Evolutionary conservation across 148 eudicot genomes (phyloP).

Genomic region (Simmondsia chinensis): DNA sequence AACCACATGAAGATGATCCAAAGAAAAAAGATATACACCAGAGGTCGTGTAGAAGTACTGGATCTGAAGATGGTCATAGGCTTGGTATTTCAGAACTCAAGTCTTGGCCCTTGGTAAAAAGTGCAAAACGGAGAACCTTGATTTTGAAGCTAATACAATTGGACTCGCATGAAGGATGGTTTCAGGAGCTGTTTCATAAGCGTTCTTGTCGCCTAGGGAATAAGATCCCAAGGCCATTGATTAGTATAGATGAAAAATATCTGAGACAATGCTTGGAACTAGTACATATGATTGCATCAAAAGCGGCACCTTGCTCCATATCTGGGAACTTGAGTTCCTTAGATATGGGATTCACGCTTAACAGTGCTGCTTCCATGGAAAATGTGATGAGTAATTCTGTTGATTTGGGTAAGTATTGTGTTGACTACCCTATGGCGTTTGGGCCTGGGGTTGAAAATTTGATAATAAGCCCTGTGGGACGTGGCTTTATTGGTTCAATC

Average conservation of each 20-base stretch:
- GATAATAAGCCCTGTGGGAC: constrained; percentile 13
- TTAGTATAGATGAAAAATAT: constrained; percentile 20
- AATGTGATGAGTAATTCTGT: constrained; percentile 1
- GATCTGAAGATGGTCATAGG: neutral
- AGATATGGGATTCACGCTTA: constrained; percentile 6
- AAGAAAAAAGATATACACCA: neutral
- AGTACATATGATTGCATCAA: constrained; percentile 11
- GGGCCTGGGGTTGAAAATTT: constrained; percentile 15
- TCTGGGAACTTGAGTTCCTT: constrained; percentile 9
- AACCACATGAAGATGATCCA: constrained; percentile 9
- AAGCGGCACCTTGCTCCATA: constrained; percentile 12
- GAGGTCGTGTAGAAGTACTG: neutral
- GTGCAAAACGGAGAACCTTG: constrained; percentile 14
- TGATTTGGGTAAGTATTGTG: constrained; percentile 7
- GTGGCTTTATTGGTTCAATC: constrained; percentile 37
- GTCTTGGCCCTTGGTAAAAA: constrained; percentile 9
- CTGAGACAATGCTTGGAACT: constrained; percentile 18
- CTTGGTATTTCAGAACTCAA: constrained; percentile 6
- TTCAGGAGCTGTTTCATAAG: constrained; percentile 20
- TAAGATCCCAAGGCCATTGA: constrained; percentile 19
- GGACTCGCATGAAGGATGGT: constrained; percentile 18
- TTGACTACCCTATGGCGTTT: constrained; percentile 12
- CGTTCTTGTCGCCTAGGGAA: constrained; percentile 5
- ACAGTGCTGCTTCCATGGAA: neutral
- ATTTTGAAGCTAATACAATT: constrained; percentile 15